Evolutionary conservation across 2,329 filamentous ascomycete species (phyloP).

Genomic region (Aspergillus terreus): DNA sequence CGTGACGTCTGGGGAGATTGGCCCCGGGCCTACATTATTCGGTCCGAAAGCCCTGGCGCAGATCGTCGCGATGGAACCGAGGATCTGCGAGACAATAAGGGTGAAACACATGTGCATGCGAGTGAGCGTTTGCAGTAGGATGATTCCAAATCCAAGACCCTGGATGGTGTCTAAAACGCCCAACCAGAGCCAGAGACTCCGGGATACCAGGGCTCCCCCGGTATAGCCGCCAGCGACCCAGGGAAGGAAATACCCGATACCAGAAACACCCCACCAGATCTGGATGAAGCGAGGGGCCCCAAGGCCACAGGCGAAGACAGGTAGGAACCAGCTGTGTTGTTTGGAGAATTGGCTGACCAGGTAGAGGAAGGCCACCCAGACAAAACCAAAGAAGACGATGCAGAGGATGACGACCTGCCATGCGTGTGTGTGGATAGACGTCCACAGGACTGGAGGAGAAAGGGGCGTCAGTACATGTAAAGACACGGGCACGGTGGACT

Average conservation of each 20-base stretch:
- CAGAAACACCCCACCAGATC: slow-evolving; percentile 62
- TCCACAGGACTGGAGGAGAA: slow-evolving; percentile 49
- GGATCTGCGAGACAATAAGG: slow-evolving; percentile 57
- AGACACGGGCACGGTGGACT: background rate
- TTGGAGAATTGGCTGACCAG: slow-evolving; percentile 56
- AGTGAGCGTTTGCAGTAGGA: slow-evolving; percentile 62
- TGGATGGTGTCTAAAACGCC: slow-evolving; percentile 63
- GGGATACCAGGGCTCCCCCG: slow-evolving; percentile 53
- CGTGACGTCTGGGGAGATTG: slow-evolving; percentile 61
- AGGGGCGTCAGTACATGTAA: slow-evolving; percentile 3
- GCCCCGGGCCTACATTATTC: slow-evolving; percentile 58
- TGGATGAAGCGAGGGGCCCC: slow-evolving; percentile 64
- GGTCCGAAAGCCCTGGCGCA: slow-evolving; percentile 58
- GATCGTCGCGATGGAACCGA: slow-evolving; percentile 62
- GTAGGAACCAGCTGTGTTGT: slow-evolving; percentile 63
- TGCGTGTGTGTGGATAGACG: slow-evolving; percentile 51
- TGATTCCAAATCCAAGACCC: slow-evolving; percentile 65
- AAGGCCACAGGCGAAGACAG: slow-evolving; percentile 64
- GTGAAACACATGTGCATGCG: slow-evolving; percentile 63
- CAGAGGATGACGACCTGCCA: slow-evolving; percentile 57
- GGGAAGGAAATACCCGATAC: slow-evolving; percentile 59
- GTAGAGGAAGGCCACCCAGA: slow-evolving; percentile 49
- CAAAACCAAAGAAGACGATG: slow-evolving; percentile 46
- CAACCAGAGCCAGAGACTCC: slow-evolving; percentile 64
- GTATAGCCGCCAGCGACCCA: slow-evolving; percentile 55